phyloP scores from a whole-genome alignment of 2,329 filamentous ascomycete genomes.

The Scedosporium dehoogii region DNA sequence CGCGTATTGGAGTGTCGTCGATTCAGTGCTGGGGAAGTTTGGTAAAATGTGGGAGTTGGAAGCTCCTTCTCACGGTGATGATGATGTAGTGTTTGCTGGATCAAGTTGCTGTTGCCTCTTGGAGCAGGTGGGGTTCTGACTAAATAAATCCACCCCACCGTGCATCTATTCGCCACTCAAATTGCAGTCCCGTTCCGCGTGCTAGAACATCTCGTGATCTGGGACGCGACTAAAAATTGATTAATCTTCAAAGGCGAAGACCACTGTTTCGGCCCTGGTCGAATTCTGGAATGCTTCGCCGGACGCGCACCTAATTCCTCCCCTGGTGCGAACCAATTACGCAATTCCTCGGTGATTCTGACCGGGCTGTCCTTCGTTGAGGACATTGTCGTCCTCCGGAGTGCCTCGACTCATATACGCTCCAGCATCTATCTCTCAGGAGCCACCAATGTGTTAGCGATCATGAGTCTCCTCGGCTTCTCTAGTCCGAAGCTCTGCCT shows the following conservation, averaged over 20 bases:
- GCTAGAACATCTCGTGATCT: not conserved
- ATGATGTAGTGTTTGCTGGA: no score
- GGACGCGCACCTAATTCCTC: no score
- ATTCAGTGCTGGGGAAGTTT: no score
- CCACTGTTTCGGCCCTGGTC: no score
- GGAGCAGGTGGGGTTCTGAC: not conserved
- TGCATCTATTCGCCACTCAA: not conserved
- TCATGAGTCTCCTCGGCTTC: constrained; percentile 10
- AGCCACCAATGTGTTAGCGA: not conserved
- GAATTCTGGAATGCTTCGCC: no score
- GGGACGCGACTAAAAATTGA: not conserved
- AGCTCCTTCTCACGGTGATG: no score
- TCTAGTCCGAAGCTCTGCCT: constrained; percentile 5
- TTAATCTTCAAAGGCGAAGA: not conserved
- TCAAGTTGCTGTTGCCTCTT: no score
- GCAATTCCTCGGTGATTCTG: not conserved
- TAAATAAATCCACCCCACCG: not conserved
- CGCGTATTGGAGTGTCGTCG: no score
- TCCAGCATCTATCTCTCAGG: not conserved
- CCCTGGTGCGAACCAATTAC: no score
- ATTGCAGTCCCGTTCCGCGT: not conserved
- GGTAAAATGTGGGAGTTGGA: no score
- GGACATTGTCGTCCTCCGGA: not conserved
- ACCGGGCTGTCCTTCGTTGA: not conserved
- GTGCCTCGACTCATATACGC: not conserved